phyloP scores from a whole-genome alignment of 192 early-diverging fungal genomes.

The Ramicandelaber brevisporus region DNA sequence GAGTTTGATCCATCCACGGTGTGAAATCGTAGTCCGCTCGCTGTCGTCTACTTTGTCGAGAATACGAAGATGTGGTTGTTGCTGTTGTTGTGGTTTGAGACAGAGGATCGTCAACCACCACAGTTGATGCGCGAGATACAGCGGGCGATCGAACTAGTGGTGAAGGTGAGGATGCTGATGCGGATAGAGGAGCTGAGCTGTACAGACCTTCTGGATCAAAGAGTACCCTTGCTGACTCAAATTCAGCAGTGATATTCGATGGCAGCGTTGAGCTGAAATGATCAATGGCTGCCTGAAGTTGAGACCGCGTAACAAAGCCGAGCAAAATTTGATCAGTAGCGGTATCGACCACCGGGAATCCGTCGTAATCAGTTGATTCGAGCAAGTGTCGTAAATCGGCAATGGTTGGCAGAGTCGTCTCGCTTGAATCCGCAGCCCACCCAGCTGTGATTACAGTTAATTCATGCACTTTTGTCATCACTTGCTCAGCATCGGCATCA shows the following conservation, averaged over 20 bases:
- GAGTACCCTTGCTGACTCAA: no score
- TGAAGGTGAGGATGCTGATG: neutral
- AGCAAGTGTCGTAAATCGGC: constrained; percentile 14
- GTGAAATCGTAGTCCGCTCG: constrained; percentile 16
- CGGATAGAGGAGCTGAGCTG: constrained; percentile 10
- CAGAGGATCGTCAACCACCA: neutral
- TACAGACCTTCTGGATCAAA: constrained; percentile 1
- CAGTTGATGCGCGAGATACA: neutral
- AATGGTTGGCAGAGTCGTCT: constrained; percentile 19
- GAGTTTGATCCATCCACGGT: constrained; percentile 40
- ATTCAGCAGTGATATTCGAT: no score
- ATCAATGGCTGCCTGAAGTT: constrained; percentile 5
- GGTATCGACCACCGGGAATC: constrained; percentile 32
- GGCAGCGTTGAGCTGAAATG: no score
- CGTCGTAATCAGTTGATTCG: constrained; percentile 28
- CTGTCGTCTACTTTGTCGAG: neutral
- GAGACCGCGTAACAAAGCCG: constrained; percentile 28
- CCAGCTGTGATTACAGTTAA: constrained; percentile 25
- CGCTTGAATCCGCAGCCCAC: no score
- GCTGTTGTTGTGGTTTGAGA: neutral
- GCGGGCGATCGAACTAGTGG: neutral
- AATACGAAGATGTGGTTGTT: neutral
- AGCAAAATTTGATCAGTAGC: constrained; percentile 19
- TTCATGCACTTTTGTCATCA: constrained; percentile 33
- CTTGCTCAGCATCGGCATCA: constrained; percentile 22